Evolutionary conservation across 352 stramenopile genomes (phyloP).

Genomic region (Phytophthora idaei): DNA sequence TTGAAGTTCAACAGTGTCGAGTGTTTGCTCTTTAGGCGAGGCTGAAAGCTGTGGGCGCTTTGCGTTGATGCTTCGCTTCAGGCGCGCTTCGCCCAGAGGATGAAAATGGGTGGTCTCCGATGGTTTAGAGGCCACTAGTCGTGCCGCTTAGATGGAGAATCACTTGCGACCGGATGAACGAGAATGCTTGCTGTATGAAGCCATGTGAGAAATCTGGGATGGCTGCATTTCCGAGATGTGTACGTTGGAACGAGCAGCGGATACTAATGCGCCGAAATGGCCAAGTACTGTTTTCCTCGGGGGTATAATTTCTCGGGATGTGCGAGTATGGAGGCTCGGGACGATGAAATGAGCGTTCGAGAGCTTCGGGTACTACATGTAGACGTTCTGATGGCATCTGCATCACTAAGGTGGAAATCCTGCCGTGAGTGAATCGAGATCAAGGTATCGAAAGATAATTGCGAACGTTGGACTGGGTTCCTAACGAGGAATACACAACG

Average conservation of each 20-base stretch:
- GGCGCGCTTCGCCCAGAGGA: too few relatives aligned
- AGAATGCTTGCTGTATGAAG: constrained; percentile 1
- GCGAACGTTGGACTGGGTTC: background rate
- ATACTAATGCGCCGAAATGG: background rate
- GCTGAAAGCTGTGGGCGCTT: constrained; percentile 3
- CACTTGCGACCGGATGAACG: background rate
- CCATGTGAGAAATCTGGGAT: constrained; percentile 7
- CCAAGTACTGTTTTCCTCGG: background rate
- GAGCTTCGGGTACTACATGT: too few relatives aligned
- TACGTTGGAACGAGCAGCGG: constrained; percentile 1
- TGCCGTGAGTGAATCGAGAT: background rate
- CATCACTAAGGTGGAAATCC: background rate
- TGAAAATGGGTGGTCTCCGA: constrained; percentile 11
- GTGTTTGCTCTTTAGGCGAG: background rate
- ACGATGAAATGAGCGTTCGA: background rate
- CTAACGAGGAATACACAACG: constrained; percentile 7
- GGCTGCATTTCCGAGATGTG: background rate
- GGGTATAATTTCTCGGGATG: too few relatives aligned
- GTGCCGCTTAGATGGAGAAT: constrained; percentile 10
- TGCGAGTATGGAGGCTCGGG: background rate
- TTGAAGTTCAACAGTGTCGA: constrained; percentile 10
- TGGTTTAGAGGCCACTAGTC: constrained; percentile 3
- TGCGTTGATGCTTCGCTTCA: too few relatives aligned
- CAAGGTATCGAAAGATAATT: background rate
- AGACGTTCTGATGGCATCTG: background rate